Evolutionary conservation across 108 stramenopile genomes (phyloP).

Genomic region (Aurantiochytrium sp.): DNA sequence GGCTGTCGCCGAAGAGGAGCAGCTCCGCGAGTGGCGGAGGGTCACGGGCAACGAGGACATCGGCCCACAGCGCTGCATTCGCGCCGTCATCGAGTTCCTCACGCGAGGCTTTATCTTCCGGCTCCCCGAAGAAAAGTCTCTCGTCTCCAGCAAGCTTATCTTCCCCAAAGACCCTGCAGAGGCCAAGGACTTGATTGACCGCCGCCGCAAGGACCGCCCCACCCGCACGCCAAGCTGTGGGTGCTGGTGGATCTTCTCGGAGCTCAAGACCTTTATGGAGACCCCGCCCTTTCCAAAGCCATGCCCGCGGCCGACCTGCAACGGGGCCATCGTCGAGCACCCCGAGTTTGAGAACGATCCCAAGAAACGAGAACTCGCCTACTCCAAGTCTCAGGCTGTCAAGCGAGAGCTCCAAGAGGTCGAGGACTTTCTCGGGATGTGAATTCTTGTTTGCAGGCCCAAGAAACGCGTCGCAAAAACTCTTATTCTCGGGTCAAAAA

Average conservation of each 20-base stretch:
- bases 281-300: neutral
- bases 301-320: neutral
- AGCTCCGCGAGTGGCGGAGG: neutral
- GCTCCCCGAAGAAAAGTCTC: neutral
- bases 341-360: neutral
- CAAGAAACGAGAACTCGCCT: constrained; percentile 11
- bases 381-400: neutral
- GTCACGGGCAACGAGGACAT: neutral
- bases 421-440: neutral
- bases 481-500: too few relatives aligned
- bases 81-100: neutral
- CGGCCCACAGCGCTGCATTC: neutral
- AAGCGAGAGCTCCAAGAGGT: neutral
- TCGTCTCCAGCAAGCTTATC: neutral
- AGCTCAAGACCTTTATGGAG: neutral
- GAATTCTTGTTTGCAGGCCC: neutral
- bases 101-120: constrained; percentile 18
- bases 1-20: neutral
- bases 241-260: neutral
- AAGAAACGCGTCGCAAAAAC: too few relatives aligned
- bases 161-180: neutral
- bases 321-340: neutral
- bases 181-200: neutral
- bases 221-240: neutral
- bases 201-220: neutral